Conservation (phyloP, 371 early-diverging fungal species). For the Rhizomucor miehei region DNA sequence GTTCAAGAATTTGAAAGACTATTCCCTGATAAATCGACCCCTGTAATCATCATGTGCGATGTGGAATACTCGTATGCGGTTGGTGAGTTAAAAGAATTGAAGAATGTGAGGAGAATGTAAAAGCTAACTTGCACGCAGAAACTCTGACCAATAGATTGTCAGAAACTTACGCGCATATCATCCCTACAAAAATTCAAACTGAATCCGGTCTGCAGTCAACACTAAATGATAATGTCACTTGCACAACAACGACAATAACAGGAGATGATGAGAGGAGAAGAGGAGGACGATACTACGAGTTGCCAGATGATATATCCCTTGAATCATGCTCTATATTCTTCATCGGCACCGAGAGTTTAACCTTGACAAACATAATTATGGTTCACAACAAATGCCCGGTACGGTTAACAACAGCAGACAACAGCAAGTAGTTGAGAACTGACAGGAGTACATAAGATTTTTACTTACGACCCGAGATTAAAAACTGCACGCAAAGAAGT, state of each 20-base stretch:
- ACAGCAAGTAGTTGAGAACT: not conserved
- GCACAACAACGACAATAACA: slow-evolving; percentile 1
- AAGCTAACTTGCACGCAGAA: slow-evolving; percentile 9
- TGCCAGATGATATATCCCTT: slow-evolving; percentile 47
- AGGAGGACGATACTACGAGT: slow-evolving; percentile 50
- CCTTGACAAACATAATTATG: slow-evolving; percentile 87
- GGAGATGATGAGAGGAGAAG: slow-evolving; percentile 18
- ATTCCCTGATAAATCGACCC: slow-evolving; percentile 35
- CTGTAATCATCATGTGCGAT: slow-evolving; percentile 74
- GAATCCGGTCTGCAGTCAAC: slow-evolving; percentile 44
- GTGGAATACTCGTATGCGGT: slow-evolving; percentile 68
- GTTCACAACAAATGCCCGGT: slow-evolving; percentile 67
- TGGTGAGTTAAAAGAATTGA: slow-evolving; percentile 26
- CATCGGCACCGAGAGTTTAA: slow-evolving; percentile 77
- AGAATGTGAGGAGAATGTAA: not conserved
- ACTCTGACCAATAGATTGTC: slow-evolving; percentile 13
- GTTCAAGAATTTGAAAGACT: slow-evolving; percentile 37
- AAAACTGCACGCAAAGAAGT: slow-evolving; percentile 59
- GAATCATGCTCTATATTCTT: slow-evolving; percentile 74
- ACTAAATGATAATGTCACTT: not conserved
- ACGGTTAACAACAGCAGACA: slow-evolving; percentile 7
- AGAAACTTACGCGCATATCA: slow-evolving; percentile 31
- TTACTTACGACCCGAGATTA: slow-evolving; percentile 65
- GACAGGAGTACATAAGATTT: slow-evolving; percentile 32
- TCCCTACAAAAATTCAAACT: slow-evolving; percentile 51